Conservation (phyloP, 2,329 filamentous ascomycete species). For the Phaeosphaeriaceae sp. region DNA sequence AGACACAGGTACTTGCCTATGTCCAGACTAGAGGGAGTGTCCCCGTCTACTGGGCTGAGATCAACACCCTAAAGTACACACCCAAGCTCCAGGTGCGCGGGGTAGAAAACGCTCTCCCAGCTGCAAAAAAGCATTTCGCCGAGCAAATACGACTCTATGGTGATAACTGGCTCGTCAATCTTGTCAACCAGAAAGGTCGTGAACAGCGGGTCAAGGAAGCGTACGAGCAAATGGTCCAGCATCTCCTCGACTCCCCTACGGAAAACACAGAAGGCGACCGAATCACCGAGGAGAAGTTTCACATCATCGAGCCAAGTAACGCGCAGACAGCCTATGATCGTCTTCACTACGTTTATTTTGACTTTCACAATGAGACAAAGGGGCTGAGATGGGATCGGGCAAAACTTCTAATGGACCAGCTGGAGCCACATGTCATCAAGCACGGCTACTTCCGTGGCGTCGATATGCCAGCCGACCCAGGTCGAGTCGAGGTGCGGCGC, state of each 20-base stretch:
- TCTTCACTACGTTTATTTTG: conserved; percentile 96
- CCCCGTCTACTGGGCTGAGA: conserved; percentile 93
- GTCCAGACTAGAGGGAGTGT: conserved; percentile 97
- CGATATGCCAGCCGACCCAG: conserved; percentile 78
- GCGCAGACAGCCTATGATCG: conserved; percentile 74
- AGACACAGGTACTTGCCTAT: conserved; percentile 90
- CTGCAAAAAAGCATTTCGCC: conserved; percentile 85
- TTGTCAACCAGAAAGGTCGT: conserved; percentile 94
- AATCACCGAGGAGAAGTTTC: conserved; percentile 79
- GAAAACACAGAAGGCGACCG: conserved; percentile 71
- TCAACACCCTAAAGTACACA: conserved; percentile 91
- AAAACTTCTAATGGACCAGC: conserved; percentile 80
- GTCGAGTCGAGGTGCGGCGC: conserved; percentile 78
- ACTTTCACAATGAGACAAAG: conserved; percentile 98
- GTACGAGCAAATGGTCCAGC: conserved; percentile 87
- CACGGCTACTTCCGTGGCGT: conserved; percentile 94
- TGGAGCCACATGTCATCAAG: conserved; percentile 75
- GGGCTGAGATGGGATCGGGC: conserved; percentile 92
- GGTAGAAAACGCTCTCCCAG: conserved; percentile 77
- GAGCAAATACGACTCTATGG: conserved; percentile 94
- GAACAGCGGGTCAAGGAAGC: conserved; percentile 89
- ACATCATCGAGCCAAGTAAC: conserved; percentile 70
- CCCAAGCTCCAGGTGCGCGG: conserved; percentile 88
- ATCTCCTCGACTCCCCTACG: conserved; percentile 71
- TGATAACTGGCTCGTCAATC: conserved; percentile 95